Base-by-base conservation (phyloP, 441 rosid genomes). In the Gossypium armourianum region DNA sequence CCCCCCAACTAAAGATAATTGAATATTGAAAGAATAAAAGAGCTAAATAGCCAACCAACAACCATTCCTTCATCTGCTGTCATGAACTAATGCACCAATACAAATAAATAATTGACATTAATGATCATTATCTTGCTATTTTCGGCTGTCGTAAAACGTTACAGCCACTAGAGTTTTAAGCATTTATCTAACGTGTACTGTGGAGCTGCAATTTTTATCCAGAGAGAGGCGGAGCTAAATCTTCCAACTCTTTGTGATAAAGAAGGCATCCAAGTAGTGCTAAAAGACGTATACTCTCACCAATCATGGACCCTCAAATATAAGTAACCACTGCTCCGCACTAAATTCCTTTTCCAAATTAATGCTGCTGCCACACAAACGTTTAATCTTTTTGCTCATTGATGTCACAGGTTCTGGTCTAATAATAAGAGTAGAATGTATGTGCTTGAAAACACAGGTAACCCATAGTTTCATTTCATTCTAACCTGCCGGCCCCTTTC, bases 391-490 rank as follows among this genome's bases (percentile, higher is more conserved):
- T 79, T 78, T 65, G 28, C 70, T 28, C 26, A 65, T 21, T 54
- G 13, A 64, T 45, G 52, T 63, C 62, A 24, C 77, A 92, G 97
- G 85, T 92, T 68, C 71, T 92, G 98, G 98, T 56, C 76, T 23
- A 92, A 86, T 68, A 89, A 86, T 75, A 86, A 83, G 45, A 90
- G 97, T 75, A 84, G 98, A 59, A 92, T 90, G 97, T 92, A 92
- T 75, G 84, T 92, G 72, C 85, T 90, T 10, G 92, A 90, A 70
- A 84, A 87, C 73, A 81, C 97, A 75, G 91, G 98, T 89, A 67
- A 66, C 0, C 10, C 53, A 32, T 36, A 1, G 6, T 19, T 4
- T 36, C 4, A 29, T 28, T 68, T 61, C 43, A 23, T 16, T 28
- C 73, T 5, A 28, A 17, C 47, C 28, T 1, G 8, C 8, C 40